Conservation (phyloP, 176 grass and related monocot genomes). For the Saccharum officinarum region DNA sequence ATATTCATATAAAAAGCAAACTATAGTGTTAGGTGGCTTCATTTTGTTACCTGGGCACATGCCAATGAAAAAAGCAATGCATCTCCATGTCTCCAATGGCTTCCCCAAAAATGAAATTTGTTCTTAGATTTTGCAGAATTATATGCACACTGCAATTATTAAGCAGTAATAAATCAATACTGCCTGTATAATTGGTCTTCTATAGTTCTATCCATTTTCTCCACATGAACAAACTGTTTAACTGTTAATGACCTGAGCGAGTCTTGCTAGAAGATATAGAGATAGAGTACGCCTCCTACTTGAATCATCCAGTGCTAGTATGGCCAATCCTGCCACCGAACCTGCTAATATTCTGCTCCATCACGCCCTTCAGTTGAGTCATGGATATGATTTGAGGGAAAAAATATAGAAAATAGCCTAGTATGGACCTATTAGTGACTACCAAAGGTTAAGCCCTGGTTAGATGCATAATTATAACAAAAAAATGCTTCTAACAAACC, state of each 20-base stretch:
- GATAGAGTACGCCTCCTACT: constrained; percentile 92
- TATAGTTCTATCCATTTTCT: not conserved
- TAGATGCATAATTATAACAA: not conserved
- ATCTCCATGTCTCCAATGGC: constrained; percentile 97
- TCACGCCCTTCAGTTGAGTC: constrained; percentile 78
- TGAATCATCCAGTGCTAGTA: constrained; percentile 93
- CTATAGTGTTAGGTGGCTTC: not conserved
- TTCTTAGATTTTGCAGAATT: constrained; percentile 98
- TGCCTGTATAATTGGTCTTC: not conserved
- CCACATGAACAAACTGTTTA: constrained; percentile 20
- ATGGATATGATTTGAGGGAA: constrained; percentile 61
- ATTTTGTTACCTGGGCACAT: constrained; percentile 80
- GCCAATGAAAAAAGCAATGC: constrained; percentile 91
- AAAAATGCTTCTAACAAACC: constrained; percentile 23
- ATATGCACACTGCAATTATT: constrained; percentile 81
- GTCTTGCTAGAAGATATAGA: constrained; percentile 97
- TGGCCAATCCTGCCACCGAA: constrained; percentile 90
- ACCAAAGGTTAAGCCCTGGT: constrained; percentile 13
- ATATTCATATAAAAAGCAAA: constrained; percentile 9
- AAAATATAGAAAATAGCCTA: constrained; percentile 32
- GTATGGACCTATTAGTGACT: constrained; percentile 21
- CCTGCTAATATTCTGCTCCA: constrained; percentile 98
- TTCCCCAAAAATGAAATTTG: constrained; percentile 93
- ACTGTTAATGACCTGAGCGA: constrained; percentile 67
- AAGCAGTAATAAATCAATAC: constrained; percentile 29